Conservation (phyloP, 257 asterid species). For the Scutellaria minor region DNA sequence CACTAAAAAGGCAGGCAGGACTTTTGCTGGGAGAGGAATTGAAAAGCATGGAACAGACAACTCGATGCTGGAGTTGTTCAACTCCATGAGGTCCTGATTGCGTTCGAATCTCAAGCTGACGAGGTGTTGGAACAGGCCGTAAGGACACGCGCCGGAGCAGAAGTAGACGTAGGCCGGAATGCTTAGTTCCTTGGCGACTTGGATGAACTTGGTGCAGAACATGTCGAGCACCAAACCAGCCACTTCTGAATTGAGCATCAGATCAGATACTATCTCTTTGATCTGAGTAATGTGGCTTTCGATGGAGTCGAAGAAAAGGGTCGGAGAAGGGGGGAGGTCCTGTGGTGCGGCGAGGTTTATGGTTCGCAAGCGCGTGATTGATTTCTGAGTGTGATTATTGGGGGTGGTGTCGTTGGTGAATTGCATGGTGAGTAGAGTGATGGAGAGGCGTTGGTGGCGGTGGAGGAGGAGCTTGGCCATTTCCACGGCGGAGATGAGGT, state of each 20-base stretch:
- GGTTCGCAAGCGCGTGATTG: too few relatives aligned
- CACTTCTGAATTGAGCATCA: too few relatives aligned
- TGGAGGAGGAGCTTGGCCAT: slow-evolving; percentile 57
- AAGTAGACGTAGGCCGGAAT: slow-evolving; percentile 52
- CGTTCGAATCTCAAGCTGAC: slow-evolving; percentile 21
- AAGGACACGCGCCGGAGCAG: slow-evolving; percentile 32
- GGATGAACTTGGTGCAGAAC: slow-evolving; percentile 60
- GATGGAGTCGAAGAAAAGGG: too few relatives aligned
- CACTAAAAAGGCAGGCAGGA: slow-evolving; percentile 20
- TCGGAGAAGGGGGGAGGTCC: too few relatives aligned
- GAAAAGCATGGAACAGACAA: slow-evolving; percentile 34
- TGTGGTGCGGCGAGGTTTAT: too few relatives aligned
- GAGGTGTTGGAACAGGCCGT: slow-evolving; percentile 2
- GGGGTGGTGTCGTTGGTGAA: too few relatives aligned
- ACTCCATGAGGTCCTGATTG: slow-evolving; percentile 22
- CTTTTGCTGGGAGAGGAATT: slow-evolving; percentile 36
- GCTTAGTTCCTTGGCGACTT: slow-evolving; percentile 51
- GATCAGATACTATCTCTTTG: too few relatives aligned
- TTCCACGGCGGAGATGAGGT: slow-evolving; percentile 55
- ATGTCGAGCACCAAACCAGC: slow-evolving; percentile 52
- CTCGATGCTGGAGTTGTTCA: not conserved
- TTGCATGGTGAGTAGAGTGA: slow-evolving; percentile 41
- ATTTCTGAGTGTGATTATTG: too few relatives aligned
- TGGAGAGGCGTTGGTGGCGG: slow-evolving; percentile 47
- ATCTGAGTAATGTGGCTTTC: too few relatives aligned